A percentile compares a stretch with the other conserved stretches of the same genome.
These are phyloP conservation scores for Colletotrichum somersetense DNA, from an alignment of 2,329 filamentous ascomycete species.

Conservation along the genomic window DNA sequence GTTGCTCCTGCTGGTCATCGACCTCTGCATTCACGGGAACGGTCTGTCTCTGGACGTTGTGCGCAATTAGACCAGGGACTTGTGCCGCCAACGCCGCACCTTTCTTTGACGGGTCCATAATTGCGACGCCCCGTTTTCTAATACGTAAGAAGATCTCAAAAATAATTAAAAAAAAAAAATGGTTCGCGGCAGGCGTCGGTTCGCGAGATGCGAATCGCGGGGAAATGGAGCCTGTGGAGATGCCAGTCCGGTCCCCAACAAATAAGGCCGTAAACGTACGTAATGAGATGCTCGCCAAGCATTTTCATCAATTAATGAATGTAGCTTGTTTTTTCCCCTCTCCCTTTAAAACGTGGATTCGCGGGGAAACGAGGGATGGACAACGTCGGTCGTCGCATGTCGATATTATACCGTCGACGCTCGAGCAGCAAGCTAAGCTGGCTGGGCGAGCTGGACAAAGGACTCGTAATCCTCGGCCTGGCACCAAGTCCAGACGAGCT, in stretches of 20 bases:
- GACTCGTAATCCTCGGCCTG: conserved; percentile 13
- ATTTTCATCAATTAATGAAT: conserved; percentile 40
- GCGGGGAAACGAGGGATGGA: conserved; percentile 31
- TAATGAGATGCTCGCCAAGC: conserved; percentile 24
- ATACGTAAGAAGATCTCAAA: background rate
- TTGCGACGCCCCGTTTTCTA: background rate
- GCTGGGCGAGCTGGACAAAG: background rate
- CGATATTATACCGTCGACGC: background rate
- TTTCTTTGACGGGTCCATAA: conserved; percentile 23
- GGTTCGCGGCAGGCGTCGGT: conserved; percentile 29
- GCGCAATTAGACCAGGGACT: background rate
- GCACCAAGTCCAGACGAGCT: background rate
- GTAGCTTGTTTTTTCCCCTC: background rate
- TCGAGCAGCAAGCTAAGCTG: background rate
- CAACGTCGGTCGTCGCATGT: conserved; percentile 7
- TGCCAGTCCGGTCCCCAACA: background rate
- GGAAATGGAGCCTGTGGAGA: conserved; percentile 23
- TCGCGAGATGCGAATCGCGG: conserved; percentile 8
- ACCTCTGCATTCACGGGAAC: conserved; percentile 4
- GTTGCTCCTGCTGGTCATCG: background rate
- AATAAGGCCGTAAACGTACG: conserved; percentile 24
- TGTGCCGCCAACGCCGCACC: background rate
- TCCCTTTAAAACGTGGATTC: conserved; percentile 34
- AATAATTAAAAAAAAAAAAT: background rate
- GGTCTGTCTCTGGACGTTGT: background rate